Evolutionary conservation across 495 filamentous ascomycete genomes (phyloP).

Genomic region (Parathielavia hyrcaniae): DNA sequence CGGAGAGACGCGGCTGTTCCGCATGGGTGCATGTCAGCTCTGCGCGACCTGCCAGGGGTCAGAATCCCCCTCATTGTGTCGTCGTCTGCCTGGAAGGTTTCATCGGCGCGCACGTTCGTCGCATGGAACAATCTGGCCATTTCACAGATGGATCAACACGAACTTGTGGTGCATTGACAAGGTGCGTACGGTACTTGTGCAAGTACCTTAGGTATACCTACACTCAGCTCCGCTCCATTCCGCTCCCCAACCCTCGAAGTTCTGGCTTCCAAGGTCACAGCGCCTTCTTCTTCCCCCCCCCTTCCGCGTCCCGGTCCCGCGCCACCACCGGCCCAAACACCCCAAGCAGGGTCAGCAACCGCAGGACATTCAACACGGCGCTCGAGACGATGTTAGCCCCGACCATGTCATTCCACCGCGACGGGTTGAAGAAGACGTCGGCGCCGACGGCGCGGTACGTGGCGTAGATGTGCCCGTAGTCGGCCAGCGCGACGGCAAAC

Average conservation of each 20-base stretch:
- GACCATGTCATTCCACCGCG: slow-evolving; percentile 50
- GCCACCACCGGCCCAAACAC: slow-evolving; percentile 38
- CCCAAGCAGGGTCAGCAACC: slow-evolving; percentile 47
- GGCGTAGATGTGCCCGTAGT: slow-evolving; percentile 58
- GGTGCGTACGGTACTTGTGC: too few species aligned
- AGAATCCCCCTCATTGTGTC: too few species aligned
- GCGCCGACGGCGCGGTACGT: slow-evolving; percentile 48
- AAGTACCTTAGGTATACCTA: too few species aligned
- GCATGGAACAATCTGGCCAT: too few species aligned
- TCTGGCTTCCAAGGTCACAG: not conserved
- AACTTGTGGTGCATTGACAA: too few species aligned
- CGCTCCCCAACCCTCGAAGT: not conserved
- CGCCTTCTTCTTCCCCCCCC: not conserved
- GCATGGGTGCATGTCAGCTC: too few species aligned
- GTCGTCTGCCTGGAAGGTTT: too few species aligned
- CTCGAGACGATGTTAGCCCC: slow-evolving; percentile 57
- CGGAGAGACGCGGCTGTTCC: not conserved
- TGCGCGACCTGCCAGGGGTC: too few species aligned
- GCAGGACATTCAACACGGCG: slow-evolving; percentile 44
- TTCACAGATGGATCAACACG: too few species aligned
- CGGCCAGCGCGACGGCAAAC: slow-evolving; percentile 49
- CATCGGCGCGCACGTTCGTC: too few species aligned
- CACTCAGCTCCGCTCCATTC: not conserved
- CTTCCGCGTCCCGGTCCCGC: not conserved
- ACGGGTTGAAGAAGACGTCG: slow-evolving; percentile 41